Evolutionary conservation across 208 protist species (phyloP), one percentile per base, ranked within the genome.

Genomic region (Leishmania major): DNA sequence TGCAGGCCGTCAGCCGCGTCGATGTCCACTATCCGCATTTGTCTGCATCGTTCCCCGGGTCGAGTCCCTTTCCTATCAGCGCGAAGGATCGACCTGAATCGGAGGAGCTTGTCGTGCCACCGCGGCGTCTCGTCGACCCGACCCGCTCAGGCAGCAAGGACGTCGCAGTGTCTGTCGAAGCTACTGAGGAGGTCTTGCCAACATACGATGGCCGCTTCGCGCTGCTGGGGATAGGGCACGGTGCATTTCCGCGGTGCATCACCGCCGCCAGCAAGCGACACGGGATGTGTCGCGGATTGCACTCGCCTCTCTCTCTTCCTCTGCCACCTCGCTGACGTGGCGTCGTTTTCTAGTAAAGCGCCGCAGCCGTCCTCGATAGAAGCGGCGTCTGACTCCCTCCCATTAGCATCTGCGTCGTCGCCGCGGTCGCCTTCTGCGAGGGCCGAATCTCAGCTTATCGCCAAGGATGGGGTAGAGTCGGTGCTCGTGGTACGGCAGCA

Each of bases 401-500:
- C 15, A 31, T 31, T 1, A 73, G 40, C 35, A 22, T 40, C 62
- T 13, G 25, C 74, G 1, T 6, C 80, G 5, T 35, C 43, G 74
- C 69, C n/a, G 35, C 15, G 35, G 19, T 57, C 53, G n/a, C 19
- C 35, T 43, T 60, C 53, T 47, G 83, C 31, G 66, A 80, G 51
- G 47, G 51, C 37, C 11, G 60, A 83, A 49, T 59, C 49, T n/a
- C 72, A 81, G 72, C 64, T 78, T 17, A 73, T 69, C 1, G 17
- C 66, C 19, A 74, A 82, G 43, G 82, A 80, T 45, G 25, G 60
- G 25, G 37, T 77, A n/a, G 78, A 75, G 82, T 74, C 73, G 10
- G 62, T 79, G 22, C n/a, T 90, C 1, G 28, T 90, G 15, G 19
- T 86, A 89, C 77, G 7, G 37, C 28, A 55, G 45, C 43, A 31